Conservation (phyloP, 768 basidiomycete species). For the Tremella fuciformis region DNA sequence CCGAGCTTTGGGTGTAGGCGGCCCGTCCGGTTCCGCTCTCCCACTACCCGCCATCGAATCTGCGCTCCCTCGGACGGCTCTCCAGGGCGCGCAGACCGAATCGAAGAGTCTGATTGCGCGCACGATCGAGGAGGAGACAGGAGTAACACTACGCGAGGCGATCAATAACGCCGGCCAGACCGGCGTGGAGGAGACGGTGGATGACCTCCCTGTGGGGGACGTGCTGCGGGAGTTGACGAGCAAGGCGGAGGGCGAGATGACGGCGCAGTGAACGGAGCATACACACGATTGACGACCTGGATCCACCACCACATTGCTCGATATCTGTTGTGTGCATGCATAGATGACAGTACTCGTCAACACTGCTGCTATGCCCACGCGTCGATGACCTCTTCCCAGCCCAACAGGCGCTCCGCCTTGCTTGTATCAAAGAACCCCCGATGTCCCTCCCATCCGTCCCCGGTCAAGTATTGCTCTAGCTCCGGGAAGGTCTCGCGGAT, state of each 20-base stretch:
- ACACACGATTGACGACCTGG: too few species aligned
- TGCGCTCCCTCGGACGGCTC: neutral
- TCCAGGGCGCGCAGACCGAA: neutral
- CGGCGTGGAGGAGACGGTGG: constrained; percentile 30
- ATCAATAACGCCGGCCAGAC: constrained; percentile 31
- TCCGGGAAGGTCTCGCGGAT: constrained; percentile 58
- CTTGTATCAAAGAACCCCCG: constrained; percentile 63
- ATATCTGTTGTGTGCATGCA: too few species aligned
- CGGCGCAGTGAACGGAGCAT: too few species aligned
- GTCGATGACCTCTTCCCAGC: constrained; percentile 55
- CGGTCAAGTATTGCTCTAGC: constrained; percentile 51
- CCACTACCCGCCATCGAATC: neutral
- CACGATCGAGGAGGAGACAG: constrained; percentile 25
- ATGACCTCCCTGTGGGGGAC: constrained; percentile 15
- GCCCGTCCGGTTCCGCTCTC: constrained; percentile 4
- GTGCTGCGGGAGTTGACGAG: constrained; percentile 14
- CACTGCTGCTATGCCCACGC: neutral
- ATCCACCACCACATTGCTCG: too few species aligned
- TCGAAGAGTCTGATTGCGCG: constrained; percentile 4
- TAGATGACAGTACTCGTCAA: too few species aligned
- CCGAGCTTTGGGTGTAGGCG: too few species aligned
- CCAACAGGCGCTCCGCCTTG: constrained; percentile 63
- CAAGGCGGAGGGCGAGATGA: too few species aligned
- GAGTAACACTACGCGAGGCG: constrained; percentile 20
- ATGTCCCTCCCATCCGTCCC: constrained; percentile 50